phyloP scores from a whole-genome alignment of 805 yeast genomes.

The Kuraishia floccosa region DNA sequence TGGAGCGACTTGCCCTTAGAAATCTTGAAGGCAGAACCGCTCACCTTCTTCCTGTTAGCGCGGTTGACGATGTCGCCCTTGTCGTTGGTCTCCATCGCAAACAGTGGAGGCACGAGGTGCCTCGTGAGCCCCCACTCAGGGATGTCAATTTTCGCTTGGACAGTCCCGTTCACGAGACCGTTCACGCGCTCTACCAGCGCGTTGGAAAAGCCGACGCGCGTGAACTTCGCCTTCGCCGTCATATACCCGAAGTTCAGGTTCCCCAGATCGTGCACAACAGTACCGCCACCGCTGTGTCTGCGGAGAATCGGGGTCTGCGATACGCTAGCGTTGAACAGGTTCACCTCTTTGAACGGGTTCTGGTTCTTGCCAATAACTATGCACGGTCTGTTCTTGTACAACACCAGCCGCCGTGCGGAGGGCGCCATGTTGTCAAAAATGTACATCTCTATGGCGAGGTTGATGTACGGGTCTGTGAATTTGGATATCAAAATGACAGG shows the following conservation, averaged over 20 bases:
- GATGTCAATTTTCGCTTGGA: not conserved
- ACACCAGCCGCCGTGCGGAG: constrained; percentile 41
- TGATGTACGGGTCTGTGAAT: constrained; percentile 55
- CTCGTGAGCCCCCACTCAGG: not conserved
- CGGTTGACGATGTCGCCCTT: constrained; percentile 70
- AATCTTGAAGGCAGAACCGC: constrained; percentile 90
- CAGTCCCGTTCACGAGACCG: constrained; percentile 8
- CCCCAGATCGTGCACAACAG: constrained; percentile 90
- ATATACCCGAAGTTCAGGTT: constrained; percentile 81
- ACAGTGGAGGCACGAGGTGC: constrained; percentile 7
- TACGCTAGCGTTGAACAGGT: constrained; percentile 39
- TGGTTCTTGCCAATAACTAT: constrained; percentile 96
- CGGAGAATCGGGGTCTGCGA: constrained; percentile 58
- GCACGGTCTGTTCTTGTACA: constrained; percentile 73
- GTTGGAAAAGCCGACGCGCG: constrained; percentile 41
- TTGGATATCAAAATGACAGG: constrained; percentile 51
- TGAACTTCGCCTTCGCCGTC: constrained; percentile 49
- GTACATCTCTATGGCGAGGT: constrained; percentile 75
- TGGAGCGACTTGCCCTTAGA: constrained; percentile 78
- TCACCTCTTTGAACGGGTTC: constrained; percentile 85
- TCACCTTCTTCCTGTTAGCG: constrained; percentile 42
- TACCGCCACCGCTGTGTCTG: constrained; percentile 89
- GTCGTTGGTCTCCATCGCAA: constrained; percentile 39
- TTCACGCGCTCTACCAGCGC: constrained; percentile 30
- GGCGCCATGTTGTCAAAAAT: constrained; percentile 63